Conservation (phyloP, 768 basidiomycete genomes). For the Collybia sordida region DNA sequence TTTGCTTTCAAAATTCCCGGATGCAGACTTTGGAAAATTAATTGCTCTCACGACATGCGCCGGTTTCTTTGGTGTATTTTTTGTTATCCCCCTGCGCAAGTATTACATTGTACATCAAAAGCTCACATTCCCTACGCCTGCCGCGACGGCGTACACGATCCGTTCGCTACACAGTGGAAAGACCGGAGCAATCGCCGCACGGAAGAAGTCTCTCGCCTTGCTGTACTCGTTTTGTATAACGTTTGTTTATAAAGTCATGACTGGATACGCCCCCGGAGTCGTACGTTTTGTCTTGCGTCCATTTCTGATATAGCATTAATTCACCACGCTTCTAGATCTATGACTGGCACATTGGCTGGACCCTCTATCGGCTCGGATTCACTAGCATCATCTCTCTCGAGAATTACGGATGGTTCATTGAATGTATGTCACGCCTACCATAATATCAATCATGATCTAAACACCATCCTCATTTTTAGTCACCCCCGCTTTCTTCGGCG, state of each 20-base stretch:
- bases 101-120: slow-evolving; percentile 66
- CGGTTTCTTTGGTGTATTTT: slow-evolving; percentile 65
- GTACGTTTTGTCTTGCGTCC: slow-evolving; percentile 24
- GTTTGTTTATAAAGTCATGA: slow-evolving; percentile 53
- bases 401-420: slow-evolving; percentile 57
- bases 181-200: slow-evolving; percentile 48
- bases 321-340: slow-evolving; percentile 32
- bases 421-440: slow-evolving; percentile 34
- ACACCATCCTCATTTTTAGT: slow-evolving; percentile 20
- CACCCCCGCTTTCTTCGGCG: slow-evolving; percentile 59
- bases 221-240: slow-evolving; percentile 43
- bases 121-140: slow-evolving; percentile 62
- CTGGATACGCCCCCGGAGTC: slow-evolving; percentile 60
- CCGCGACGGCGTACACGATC: slow-evolving; percentile 69
- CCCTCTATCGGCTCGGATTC: slow-evolving; percentile 57
- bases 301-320: not conserved
- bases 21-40: slow-evolving; percentile 53
- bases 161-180: slow-evolving; percentile 56
- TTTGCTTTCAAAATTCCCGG: slow-evolving; percentile 43
- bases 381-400: slow-evolving; percentile 58
- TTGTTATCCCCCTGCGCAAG: slow-evolving; percentile 61
- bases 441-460: not conserved
- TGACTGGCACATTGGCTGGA: slow-evolving; percentile 69
- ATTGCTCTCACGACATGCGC: slow-evolving; percentile 54
- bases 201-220: slow-evolving; percentile 55